Percentiles rank a stretch among this genome's conserved stretches.
phyloP scores from a whole-genome alignment of 2,329 filamentous ascomycete genomes.

The Verticillium klebahnii region DNA sequence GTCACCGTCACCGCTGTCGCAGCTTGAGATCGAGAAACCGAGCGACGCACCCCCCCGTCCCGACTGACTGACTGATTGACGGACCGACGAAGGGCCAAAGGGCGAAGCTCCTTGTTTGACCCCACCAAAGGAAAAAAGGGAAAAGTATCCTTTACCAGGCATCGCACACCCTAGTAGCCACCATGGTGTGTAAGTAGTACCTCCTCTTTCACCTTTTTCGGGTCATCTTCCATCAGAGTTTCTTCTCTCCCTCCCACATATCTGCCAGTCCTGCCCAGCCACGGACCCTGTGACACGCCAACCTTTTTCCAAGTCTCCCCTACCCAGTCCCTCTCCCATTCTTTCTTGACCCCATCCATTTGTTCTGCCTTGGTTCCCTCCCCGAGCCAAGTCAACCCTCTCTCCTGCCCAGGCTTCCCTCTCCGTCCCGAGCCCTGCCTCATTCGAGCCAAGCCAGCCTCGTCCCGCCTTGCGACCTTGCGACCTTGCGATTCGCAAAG shows the following conservation, averaged over 20 bases:
- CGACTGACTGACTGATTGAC: background rate
- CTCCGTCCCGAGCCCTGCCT: background rate
- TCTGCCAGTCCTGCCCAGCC: background rate
- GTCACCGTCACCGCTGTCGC: background rate
- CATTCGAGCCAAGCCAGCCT: background rate
- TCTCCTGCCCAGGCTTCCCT: background rate
- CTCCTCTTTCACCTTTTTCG: background rate
- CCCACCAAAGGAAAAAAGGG: background rate
- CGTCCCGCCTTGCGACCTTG: background rate
- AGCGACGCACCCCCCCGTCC: background rate
- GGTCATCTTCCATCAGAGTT: background rate
- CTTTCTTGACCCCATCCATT: background rate
- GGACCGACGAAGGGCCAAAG: background rate
- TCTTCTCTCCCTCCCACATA: background rate
- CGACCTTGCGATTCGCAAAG: background rate
- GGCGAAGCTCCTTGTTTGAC: background rate
- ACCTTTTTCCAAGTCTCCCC: background rate
- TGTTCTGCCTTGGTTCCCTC: background rate
- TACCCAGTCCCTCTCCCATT: background rate
- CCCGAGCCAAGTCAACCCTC: background rate
- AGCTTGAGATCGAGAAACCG: background rate
- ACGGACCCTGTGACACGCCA: background rate
- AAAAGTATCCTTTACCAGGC: background rate
- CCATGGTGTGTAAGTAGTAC: conserved; percentile 13
- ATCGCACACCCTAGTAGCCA: background rate